Base-by-base conservation (phyloP, 306 rosid genomes). In the Morella rubra region DNA sequence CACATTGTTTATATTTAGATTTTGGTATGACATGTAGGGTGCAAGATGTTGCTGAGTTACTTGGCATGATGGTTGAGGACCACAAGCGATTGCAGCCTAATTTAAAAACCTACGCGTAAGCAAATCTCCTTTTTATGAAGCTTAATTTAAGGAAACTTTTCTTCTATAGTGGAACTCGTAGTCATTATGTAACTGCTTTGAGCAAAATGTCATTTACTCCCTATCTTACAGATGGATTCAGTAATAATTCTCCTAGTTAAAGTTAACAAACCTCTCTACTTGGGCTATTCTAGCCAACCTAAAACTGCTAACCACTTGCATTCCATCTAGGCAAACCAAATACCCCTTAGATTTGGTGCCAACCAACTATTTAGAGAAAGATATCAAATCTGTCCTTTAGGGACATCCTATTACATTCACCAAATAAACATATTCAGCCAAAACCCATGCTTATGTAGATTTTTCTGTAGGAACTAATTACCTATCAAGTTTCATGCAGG, bases 11-110 rank as follows among this genome's bases (percentile, higher is more conserved):
- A 65, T 76, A 69, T 71, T 83, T 73, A 53, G 59, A 76, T 79
- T 49, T 53, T 5, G 10, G 22, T 79, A 62, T 80, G 82, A 73
- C 60, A 18, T 77, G 67, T 75, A 94, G 98, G 85, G 93, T 94
- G 56, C 97, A 94, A 86, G 97, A 94, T 88, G 97, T 94, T 81
- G 93, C 97, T n/a, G 98, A 94, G 89, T 82, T 94, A 76, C 97
- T 94, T 67, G 97, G 98, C 82, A 90, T 90, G 97, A 94, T 94
- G 97, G 89, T 92, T 75, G 96, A 94, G 86, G 89, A 86, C 81
- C 89, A 92, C 84, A 90, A 92, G 78, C 97, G 96, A 73, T 78
- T 94, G 85, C 96, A 92, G 77, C 98, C 97, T 76, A 94, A 94
- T 83, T 83, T 86, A 83, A 89, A 84, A 87, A 94, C 97, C 75